Evolutionary conservation across 768 basidiomycete genomes (phyloP).

Genomic region (Lanmaoa rubissima): DNA sequence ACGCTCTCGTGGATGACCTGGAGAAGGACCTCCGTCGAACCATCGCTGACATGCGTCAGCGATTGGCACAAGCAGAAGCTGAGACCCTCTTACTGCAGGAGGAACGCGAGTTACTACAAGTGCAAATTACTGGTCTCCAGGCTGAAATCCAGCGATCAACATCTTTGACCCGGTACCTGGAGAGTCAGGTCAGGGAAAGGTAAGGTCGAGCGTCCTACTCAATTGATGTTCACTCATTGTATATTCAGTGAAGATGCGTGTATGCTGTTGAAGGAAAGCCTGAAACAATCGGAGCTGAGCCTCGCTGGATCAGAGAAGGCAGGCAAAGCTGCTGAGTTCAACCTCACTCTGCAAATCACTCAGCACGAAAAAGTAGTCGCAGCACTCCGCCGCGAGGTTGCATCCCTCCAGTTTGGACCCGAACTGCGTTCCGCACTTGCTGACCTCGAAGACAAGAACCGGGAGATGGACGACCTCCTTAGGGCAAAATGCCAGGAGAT

Average conservation of each 20-base stretch:
- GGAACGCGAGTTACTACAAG: conserved; percentile 53
- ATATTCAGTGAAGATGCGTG: conserved; percentile 48
- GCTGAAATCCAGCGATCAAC: conserved; percentile 64
- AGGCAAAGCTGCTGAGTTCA: conserved; percentile 61
- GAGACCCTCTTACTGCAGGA: conserved; percentile 40
- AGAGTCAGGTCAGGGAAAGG: conserved; percentile 65
- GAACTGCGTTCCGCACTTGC: conserved; percentile 53
- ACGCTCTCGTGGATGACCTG: conserved; percentile 33
- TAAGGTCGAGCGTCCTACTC: conserved; percentile 27
- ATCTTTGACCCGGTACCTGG: conserved; percentile 60
- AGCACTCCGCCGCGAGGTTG: conserved; percentile 57
- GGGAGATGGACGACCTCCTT: conserved; percentile 74
- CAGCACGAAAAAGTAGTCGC: conserved; percentile 66
- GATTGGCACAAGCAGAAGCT: conserved; percentile 40
- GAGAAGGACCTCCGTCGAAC: conserved; percentile 37
- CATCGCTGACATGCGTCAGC: conserved; percentile 35
- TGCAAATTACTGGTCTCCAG: conserved; percentile 54
- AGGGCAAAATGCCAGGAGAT: conserved; percentile 71
- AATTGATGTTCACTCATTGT: conserved; percentile 4
- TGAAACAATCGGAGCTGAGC: conserved; percentile 41
- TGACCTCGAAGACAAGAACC: conserved; percentile 67
- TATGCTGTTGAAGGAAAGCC: conserved; percentile 38
- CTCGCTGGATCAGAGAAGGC: conserved; percentile 55
- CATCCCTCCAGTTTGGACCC: conserved; percentile 49
- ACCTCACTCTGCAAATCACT: conserved; percentile 58